Evolutionary conservation across 176 grass and related monocot genomes (phyloP), one percentile per base, ranked within the genome.

Genomic region (Lolium perenne): DNA sequence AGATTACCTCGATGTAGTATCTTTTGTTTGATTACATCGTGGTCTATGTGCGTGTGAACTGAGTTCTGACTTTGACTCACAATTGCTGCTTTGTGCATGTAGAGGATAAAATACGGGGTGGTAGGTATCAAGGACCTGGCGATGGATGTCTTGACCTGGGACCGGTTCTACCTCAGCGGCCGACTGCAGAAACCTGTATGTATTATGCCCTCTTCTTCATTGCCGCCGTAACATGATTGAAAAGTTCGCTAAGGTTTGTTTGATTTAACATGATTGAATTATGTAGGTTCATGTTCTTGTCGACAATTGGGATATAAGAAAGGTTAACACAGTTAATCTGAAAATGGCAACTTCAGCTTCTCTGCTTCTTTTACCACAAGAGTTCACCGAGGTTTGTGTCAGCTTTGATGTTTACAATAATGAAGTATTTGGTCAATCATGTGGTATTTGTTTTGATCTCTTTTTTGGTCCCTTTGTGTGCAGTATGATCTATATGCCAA

Each of bases 171-270:
- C 79, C 88, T 98, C 22, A 95, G 93, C 38, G 96, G 96, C 5
- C 91, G 93, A 11, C 89, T 98, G 60, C 96, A 98, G 82, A 98
- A 98, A 92, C 96, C 96, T 76, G 96, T 98, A 93, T 80, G 90
- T 84, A 6, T 40, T 84, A 6, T 40, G 55, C 22, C 43, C 21
- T 16, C 16, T 85, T 76, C 10, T 46, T 83, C 3, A 56, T 79
- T 35, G 32, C 32, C 32, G 32, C 32, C 32, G 32, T 43, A 43
- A 43, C 41, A 43, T 43, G 41, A 43, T 43, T 43, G 41, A 7
- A 43, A 43, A 43, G 41, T 43, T 43, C 41, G 41, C 41, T 43
- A 1, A 43, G 41, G 41, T 43, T 43, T 43, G 41, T 43, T 5
- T 43, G 41, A 43, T 43, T 43, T 57, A 65, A 35, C 70, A 73